These are phyloP conservation scores for Ogataea philodendri DNA, from an alignment of 805 yeast species.

Conservation along the genomic window DNA sequence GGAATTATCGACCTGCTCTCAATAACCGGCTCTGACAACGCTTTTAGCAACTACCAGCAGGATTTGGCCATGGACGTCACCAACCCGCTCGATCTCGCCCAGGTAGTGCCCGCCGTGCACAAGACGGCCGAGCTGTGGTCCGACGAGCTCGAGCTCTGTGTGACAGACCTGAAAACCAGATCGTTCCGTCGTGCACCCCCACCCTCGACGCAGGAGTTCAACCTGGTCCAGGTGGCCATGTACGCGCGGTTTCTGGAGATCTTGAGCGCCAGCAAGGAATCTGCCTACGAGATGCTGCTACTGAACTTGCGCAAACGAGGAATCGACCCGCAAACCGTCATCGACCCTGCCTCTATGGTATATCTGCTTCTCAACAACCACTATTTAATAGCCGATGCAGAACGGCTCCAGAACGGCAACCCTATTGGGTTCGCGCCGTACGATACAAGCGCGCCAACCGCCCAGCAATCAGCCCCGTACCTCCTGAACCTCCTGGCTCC, in stretches of 20 bases:
- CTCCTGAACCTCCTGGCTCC: slow-evolving; percentile 1
- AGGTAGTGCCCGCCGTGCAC: slow-evolving; percentile 17
- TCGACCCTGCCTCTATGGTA: slow-evolving; percentile 41
- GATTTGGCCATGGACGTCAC: slow-evolving; percentile 18
- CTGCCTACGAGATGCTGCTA: slow-evolving; percentile 42
- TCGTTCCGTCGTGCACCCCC: slow-evolving; percentile 47
- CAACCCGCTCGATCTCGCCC: slow-evolving; percentile 21
- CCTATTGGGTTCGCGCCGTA: slow-evolving; percentile 41
- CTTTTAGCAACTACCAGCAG: slow-evolving; percentile 22
- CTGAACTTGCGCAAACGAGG: slow-evolving; percentile 48
- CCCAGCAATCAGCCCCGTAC: slow-evolving; percentile 6
- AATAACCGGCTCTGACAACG: slow-evolving; percentile 19
- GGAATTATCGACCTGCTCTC: slow-evolving; percentile 60
- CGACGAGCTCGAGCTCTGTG: slow-evolving; percentile 30
- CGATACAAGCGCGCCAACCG: slow-evolving; percentile 31
- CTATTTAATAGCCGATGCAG: slow-evolving; percentile 42
- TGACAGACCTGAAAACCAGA: slow-evolving; percentile 66
- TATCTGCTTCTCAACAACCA: slow-evolving; percentile 38
- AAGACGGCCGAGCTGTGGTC: slow-evolving; percentile 25
- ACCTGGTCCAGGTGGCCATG: slow-evolving; percentile 60
- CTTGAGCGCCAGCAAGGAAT: slow-evolving; percentile 29
- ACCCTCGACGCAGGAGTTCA: slow-evolving; percentile 44
- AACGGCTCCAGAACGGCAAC: slow-evolving; percentile 44
- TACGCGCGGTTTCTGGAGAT: slow-evolving; percentile 50
- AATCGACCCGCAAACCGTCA: slow-evolving; percentile 46